A percentile compares a stretch with the other conserved stretches of the same genome.
Evolutionary conservation across 345 rosid species (phyloP).

Genomic region (Pistacia atlantica): DNA sequence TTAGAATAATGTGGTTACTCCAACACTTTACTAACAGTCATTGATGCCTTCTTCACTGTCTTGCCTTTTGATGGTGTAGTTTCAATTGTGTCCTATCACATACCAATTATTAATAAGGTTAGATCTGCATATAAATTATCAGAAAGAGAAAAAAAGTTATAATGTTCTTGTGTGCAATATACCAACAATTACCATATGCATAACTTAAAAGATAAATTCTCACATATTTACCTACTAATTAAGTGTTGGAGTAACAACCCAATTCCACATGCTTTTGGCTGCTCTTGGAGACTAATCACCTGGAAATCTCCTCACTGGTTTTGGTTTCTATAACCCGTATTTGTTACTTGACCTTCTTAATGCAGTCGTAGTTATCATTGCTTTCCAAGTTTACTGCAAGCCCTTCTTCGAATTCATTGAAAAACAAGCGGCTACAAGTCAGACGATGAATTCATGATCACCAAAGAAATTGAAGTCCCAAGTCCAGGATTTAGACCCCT

Average conservation of each 20-base stretch:
- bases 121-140: not conserved
- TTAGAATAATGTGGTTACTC: conserved; percentile 79
- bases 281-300: conserved; percentile 82
- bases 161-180: not conserved
- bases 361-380: conserved; percentile 63
- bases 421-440: conserved; percentile 46
- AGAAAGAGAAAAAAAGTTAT: not conserved
- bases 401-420: conserved; percentile 80
- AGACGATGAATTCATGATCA: conserved; percentile 47
- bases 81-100: conserved; percentile 54
- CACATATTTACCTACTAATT: conserved; percentile 1
- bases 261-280: conserved; percentile 85
- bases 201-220: too few species aligned
- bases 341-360: conserved; percentile 87
- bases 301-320: conserved; percentile 68
- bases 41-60: conserved; percentile 85
- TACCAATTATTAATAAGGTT: not conserved
- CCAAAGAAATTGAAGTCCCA: conserved; percentile 50
- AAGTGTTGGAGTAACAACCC: conserved; percentile 67
- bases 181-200: too few species aligned
- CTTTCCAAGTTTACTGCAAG: conserved; percentile 88
- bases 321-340: conserved; percentile 68
- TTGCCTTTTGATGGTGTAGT: conserved; percentile 71
- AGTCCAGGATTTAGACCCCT: conserved; percentile 76
- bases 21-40: conserved; percentile 43